phyloP scores from a whole-genome alignment of 2,329 filamentous ascomycete genomes.

The Mariannaea elegans region DNA sequence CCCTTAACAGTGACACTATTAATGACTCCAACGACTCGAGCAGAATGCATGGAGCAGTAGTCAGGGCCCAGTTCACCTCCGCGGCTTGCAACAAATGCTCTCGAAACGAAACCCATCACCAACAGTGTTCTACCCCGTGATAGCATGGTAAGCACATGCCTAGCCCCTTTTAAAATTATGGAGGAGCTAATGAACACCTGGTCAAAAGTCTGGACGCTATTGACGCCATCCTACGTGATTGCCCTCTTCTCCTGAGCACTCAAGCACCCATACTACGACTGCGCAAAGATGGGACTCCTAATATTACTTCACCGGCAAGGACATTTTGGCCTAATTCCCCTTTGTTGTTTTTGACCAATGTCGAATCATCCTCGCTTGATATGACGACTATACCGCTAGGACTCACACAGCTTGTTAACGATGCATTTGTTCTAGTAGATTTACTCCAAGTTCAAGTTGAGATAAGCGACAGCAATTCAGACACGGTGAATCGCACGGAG shows the following conservation, averaged over 20 bases:
- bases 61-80: conserved; percentile 10
- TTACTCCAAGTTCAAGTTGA: conserved; percentile 7
- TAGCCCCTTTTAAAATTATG: neutral
- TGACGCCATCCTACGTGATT: conserved; percentile 11
- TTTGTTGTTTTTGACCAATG: neutral
- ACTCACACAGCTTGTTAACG: neutral
- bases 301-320: neutral
- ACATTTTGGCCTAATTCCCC: conserved; percentile 3
- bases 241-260: conserved; percentile 6
- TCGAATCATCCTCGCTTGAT: neutral
- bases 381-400: neutral
- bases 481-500: neutral
- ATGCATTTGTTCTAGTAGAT: conserved; percentile 6
- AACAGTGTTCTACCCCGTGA: conserved; percentile 3
- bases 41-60: conserved; percentile 12
- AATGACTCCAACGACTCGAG: neutral
- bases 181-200: neutral
- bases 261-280: neutral
- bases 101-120: conserved; percentile 1
- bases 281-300: neutral
- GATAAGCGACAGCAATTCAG: conserved; percentile 5
- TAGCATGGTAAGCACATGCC: conserved; percentile 3
- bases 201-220: conserved; percentile 10
- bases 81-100: conserved; percentile 12
- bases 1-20: conserved; percentile 1